Percentiles rank a stretch among this genome's conserved stretches.
Evolutionary conservation across 2,329 filamentous ascomycete species (phyloP).

Genomic region (Sclerotinia nivalis): DNA sequence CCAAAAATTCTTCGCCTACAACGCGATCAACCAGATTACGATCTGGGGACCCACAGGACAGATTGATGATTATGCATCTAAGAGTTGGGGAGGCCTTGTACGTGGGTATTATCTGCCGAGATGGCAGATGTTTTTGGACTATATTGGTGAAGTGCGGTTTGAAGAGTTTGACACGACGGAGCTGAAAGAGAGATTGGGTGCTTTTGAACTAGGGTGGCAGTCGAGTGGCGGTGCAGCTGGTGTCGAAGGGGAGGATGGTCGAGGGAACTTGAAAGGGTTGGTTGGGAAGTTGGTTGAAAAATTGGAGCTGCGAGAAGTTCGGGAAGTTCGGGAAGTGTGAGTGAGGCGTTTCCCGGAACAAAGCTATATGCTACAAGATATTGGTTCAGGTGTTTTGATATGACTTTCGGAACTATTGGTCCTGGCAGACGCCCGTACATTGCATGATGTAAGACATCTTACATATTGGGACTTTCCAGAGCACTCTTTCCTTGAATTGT

Average conservation of each 20-base stretch:
- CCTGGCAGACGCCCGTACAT: no score
- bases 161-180: background rate
- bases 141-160: background rate
- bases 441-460: no score
- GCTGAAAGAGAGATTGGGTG: background rate
- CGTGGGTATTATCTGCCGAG: slow-evolving; percentile 41
- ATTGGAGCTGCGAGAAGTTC: background rate
- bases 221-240: background rate
- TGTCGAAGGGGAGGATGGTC: background rate
- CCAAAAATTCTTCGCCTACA: slow-evolving; percentile 40
- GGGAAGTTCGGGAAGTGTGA: background rate
- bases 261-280: background rate
- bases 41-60: slow-evolving; percentile 51
- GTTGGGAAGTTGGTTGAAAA: background rate
- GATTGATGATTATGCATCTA: slow-evolving; percentile 53
- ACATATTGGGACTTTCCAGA: no score
- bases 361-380: no score
- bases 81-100: slow-evolving; percentile 51
- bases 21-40: slow-evolving; percentile 53
- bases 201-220: background rate
- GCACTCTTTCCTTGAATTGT: no score
- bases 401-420: no score
- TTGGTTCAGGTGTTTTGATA: no score
- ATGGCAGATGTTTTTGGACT: background rate
- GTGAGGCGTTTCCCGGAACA: no score